Evolutionary conservation across 352 stramenopile genomes (phyloP).

Genomic region (Phytophthora palmivora): DNA sequence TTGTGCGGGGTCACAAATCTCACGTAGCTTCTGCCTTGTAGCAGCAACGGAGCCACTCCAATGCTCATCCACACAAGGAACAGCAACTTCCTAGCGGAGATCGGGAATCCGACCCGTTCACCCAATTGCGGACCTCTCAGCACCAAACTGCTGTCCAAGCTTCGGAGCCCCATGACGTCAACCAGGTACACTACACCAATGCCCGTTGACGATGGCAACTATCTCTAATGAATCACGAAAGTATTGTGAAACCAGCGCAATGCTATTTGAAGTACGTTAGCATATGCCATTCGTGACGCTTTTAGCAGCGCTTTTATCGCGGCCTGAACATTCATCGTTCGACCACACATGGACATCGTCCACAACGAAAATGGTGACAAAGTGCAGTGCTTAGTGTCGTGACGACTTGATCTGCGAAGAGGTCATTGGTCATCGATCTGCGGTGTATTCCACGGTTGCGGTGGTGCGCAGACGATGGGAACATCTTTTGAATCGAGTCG

Average conservation of each 20-base stretch:
- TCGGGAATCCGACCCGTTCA: not conserved
- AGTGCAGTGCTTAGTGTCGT: constrained; percentile 4
- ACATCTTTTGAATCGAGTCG: constrained; percentile 2
- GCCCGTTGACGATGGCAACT: not conserved
- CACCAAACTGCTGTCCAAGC: constrained; percentile 24
- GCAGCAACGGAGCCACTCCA: constrained; percentile 38
- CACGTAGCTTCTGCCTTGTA: constrained; percentile 41
- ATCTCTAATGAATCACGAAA: not conserved
- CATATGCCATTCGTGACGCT: not conserved
- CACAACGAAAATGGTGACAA: constrained; percentile 1
- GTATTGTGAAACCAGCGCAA: constrained; percentile 24
- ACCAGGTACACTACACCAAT: not conserved
- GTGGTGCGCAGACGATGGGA: constrained; percentile 20
- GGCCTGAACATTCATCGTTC: not conserved
- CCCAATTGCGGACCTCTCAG: constrained; percentile 23
- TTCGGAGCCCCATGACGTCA: constrained; percentile 11
- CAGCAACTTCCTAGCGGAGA: constrained; percentile 19
- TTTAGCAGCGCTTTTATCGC: constrained; percentile 4
- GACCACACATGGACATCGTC: not conserved
- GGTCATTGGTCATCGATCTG: constrained; percentile 14
- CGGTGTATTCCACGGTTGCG: constrained; percentile 10
- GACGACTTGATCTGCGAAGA: constrained; percentile 7
- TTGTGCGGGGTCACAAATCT: constrained; percentile 41
- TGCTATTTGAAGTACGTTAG: constrained; percentile 15
- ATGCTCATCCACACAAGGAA: constrained; percentile 37